phyloP scores from a whole-genome alignment of 2,329 filamentous ascomycete species.

The Graphilbum fragrans region DNA sequence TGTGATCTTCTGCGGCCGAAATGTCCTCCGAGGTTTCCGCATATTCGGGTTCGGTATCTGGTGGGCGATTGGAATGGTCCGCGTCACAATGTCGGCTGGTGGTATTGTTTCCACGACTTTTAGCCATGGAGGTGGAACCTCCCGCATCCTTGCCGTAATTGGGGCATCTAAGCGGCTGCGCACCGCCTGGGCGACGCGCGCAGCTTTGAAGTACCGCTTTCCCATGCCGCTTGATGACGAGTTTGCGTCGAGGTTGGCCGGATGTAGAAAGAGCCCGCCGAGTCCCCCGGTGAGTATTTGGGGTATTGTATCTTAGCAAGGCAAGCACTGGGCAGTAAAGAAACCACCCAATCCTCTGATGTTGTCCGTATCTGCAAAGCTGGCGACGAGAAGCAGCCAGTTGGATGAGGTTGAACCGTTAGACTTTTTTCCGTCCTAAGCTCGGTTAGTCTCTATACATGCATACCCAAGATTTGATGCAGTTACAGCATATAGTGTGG shows the following conservation, averaged over 20 bases:
- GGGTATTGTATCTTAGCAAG: no score
- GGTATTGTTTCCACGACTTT: slow-evolving; percentile 38
- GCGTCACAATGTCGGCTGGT: slow-evolving; percentile 44
- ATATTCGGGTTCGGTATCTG: slow-evolving; percentile 28
- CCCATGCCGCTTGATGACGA: neutral
- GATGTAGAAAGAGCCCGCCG: neutral
- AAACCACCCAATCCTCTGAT: neutral
- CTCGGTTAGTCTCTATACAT: no score
- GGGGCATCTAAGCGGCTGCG: slow-evolving; percentile 21
- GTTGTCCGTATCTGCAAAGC: neutral
- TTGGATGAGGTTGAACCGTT: no score
- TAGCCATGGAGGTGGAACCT: slow-evolving; percentile 34
- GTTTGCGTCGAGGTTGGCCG: neutral
- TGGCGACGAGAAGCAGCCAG: no score
- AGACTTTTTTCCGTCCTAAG: no score
- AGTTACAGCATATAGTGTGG: no score
- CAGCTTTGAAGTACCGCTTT: slow-evolving; percentile 20
- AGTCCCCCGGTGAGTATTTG: no score
- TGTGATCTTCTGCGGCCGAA: slow-evolving; percentile 62
- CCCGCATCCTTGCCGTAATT: slow-evolving; percentile 15
- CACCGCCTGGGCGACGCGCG: slow-evolving; percentile 30
- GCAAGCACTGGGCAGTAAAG: no score
- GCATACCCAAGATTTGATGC: no score
- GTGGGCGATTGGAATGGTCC: slow-evolving; percentile 38
- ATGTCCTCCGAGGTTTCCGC: slow-evolving; percentile 61